Percentiles rank a stretch among this genome's conserved stretches.
Evolutionary conservation across 306 rosid species (phyloP).

Genomic region (Vigna radiata): DNA sequence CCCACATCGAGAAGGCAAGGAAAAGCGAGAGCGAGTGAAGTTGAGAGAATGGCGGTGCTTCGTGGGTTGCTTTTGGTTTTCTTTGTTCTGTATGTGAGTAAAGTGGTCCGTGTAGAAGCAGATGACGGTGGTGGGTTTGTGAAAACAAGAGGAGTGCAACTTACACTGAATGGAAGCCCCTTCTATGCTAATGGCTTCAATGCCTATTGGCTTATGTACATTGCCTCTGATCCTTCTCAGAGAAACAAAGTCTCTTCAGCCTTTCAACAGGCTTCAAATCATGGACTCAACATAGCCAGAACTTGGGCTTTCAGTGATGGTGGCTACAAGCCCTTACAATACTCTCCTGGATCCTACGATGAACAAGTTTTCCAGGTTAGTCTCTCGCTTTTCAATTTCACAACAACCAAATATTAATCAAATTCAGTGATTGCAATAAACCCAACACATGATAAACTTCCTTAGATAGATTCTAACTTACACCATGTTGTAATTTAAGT

Average conservation of each 20-base stretch:
- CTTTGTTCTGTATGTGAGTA: conserved; percentile 41
- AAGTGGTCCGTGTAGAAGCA: conserved; percentile 43
- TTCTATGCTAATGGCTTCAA: conserved; percentile 88
- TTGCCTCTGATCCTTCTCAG: conserved; percentile 82
- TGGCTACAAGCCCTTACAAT: conserved; percentile 71
- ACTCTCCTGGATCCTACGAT: conserved; percentile 87
- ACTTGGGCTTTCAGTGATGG: conserved; percentile 98
- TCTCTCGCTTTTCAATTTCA: neutral
- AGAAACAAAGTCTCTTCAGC: conserved; percentile 73
- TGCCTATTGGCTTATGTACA: conserved; percentile 92
- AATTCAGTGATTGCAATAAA: neutral
- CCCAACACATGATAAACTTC: too few relatives aligned
- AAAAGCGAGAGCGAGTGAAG: neutral
- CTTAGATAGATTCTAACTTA: too few relatives aligned
- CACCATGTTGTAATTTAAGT: too few relatives aligned
- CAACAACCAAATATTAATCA: neutral
- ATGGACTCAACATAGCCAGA: conserved; percentile 75
- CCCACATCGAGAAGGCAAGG: neutral
- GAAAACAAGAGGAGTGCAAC: conserved; percentile 71
- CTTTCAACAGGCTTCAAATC: conserved; percentile 66
- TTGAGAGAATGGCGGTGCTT: conserved; percentile 42
- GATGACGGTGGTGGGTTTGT: conserved; percentile 78
- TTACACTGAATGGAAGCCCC: conserved; percentile 71
- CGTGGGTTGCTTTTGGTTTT: conserved; percentile 48
- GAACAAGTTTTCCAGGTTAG: conserved; percentile 79